These are phyloP conservation scores for Epicoccum sorghinum DNA, from an alignment of 2,329 filamentous ascomycete genomes.

Conservation along the genomic window DNA sequence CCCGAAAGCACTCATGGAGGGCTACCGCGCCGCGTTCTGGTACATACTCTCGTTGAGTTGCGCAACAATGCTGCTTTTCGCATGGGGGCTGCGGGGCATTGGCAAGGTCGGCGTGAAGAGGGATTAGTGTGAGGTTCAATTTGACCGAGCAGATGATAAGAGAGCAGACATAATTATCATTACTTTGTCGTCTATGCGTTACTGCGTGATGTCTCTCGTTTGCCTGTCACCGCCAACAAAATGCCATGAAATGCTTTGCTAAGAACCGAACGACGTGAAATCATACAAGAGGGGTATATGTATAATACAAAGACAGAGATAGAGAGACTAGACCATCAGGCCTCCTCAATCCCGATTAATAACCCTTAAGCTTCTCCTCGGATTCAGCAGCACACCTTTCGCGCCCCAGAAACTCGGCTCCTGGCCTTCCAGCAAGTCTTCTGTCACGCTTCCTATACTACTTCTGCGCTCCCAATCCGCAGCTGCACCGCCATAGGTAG, in stretches of 20 bases:
- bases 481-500: constrained; percentile 26
- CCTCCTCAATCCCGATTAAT: constrained; percentile 63
- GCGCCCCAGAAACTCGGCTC: constrained; percentile 73
- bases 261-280: no score
- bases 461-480: constrained; percentile 42
- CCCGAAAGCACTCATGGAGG: constrained; percentile 47
- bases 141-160: no score
- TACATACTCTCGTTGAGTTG: constrained; percentile 47
- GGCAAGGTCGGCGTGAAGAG: constrained; percentile 54
- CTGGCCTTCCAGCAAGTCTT: constrained; percentile 65
- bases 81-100: constrained; percentile 51
- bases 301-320: no score
- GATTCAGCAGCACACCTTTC: constrained; percentile 67
- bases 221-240: no score
- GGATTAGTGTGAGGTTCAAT: constrained; percentile 27
- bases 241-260: no score
- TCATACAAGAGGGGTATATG: no score
- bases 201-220: no score
- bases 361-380: constrained; percentile 70
- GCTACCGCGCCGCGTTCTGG: constrained; percentile 53
- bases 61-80: constrained; percentile 39
- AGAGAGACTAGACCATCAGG: no score
- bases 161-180: no score
- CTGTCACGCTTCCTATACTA: constrained; percentile 57
- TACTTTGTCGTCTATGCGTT: no score